These are phyloP conservation scores for Collariella sp. DNA, from an alignment of 495 filamentous ascomycete species.

Conservation along the genomic window DNA sequence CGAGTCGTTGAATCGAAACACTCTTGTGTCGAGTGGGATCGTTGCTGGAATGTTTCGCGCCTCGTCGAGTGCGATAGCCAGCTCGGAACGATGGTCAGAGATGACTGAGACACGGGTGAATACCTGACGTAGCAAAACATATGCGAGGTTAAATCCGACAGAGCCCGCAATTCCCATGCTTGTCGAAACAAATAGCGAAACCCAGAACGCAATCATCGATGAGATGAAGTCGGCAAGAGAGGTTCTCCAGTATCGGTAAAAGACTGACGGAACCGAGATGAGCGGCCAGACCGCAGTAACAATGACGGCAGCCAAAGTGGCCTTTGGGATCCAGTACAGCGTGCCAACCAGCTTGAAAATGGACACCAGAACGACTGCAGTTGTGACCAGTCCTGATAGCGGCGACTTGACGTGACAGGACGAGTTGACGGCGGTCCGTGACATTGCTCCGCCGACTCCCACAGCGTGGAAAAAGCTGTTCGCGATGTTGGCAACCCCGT, in stretches of 20 bases:
- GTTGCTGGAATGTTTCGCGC: constrained; percentile 6
- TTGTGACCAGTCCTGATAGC: constrained; percentile 38
- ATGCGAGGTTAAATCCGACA: constrained; percentile 40
- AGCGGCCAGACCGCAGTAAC: constrained; percentile 41
- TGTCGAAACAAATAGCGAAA: constrained; percentile 43
- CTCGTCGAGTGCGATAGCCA: constrained; percentile 11
- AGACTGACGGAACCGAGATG: constrained; percentile 32
- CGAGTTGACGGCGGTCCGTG: too few relatives aligned
- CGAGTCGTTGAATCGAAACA: constrained; percentile 36
- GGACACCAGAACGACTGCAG: constrained; percentile 39
- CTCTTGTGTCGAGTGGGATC: constrained; percentile 30
- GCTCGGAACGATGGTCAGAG: constrained; percentile 13
- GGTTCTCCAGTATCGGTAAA: constrained; percentile 41
- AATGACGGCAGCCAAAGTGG: constrained; percentile 40
- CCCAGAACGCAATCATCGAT: constrained; percentile 41
- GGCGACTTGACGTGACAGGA: too few relatives aligned
- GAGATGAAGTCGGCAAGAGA: constrained; percentile 43
- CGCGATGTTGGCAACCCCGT: constrained; percentile 41
- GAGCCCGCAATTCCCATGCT: constrained; percentile 41
- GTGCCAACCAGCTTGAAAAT: constrained; percentile 42
- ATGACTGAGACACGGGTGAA: constrained; percentile 25
- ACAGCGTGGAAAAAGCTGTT: too few relatives aligned
- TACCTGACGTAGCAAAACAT: constrained; percentile 37
- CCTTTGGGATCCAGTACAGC: constrained; percentile 45
- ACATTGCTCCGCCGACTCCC: too few relatives aligned